Percentiles rank a stretch among this genome's conserved stretches.
Evolutionary conservation across 2,329 filamentous ascomycete species (phyloP).

Genomic region (Colletotrichum graminicola): DNA sequence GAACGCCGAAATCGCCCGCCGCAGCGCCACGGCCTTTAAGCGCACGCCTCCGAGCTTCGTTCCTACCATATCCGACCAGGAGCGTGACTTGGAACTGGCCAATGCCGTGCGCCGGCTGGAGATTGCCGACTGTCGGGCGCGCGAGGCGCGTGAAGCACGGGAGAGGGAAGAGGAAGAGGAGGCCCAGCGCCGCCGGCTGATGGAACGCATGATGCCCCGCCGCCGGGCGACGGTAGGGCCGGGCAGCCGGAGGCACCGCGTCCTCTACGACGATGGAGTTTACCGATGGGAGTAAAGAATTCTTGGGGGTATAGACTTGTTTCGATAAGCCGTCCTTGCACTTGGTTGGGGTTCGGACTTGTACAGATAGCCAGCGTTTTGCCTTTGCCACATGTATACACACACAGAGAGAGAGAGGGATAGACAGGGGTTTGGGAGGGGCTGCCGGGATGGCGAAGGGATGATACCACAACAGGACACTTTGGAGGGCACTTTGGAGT

Average conservation of each 20-base stretch:
- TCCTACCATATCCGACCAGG: slow-evolving; percentile 20
- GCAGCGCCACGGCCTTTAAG: slow-evolving; percentile 49
- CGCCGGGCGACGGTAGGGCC: slow-evolving; percentile 54
- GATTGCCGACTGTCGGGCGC: slow-evolving; percentile 47
- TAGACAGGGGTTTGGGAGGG: not conserved
- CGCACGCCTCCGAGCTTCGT: slow-evolving; percentile 38
- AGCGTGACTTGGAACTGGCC: slow-evolving; percentile 51
- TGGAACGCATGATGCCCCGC: slow-evolving; percentile 56
- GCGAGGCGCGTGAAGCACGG: slow-evolving; percentile 51
- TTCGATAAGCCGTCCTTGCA: slow-evolving; percentile 2
- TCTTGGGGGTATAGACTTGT: not conserved
- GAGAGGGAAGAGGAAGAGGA: slow-evolving; percentile 53
- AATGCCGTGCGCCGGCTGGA: slow-evolving; percentile 50
- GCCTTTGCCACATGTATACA: slow-evolving; percentile 8
- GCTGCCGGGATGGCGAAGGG: slow-evolving; percentile 1
- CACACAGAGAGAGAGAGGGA: not conserved
- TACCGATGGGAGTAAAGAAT: slow-evolving; percentile 56
- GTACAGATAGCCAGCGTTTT: slow-evolving; percentile 35
- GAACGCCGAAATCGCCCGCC: slow-evolving; percentile 58
- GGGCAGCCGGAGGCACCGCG: slow-evolving; percentile 52
- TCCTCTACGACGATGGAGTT: slow-evolving; percentile 54
- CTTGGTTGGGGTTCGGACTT: not conserved
- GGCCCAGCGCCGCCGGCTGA: slow-evolving; percentile 54
- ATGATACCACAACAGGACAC: slow-evolving; percentile 29
- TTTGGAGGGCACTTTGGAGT: not conserved